phyloP scores from a whole-genome alignment of 106 monocot species.

The Posidonia australis region DNA sequence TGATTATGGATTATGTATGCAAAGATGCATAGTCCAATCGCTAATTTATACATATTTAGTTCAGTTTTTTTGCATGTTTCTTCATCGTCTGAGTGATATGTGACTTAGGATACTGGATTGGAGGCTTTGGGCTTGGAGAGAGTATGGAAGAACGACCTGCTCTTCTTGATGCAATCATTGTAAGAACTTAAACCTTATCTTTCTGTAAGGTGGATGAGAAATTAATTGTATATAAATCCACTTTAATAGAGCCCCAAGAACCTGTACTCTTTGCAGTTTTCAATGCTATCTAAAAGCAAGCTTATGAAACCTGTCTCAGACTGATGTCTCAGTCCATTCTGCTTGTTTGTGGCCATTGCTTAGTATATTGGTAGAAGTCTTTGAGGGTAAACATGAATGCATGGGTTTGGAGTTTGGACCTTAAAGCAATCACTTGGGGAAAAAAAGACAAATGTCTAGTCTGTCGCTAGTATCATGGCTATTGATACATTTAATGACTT shows the following conservation, averaged over 20 bases:
- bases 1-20: no score
- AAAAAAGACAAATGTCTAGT: no score
- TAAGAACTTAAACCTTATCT: conserved; percentile 15
- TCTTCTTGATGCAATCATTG: conserved; percentile 64
- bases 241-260: background rate
- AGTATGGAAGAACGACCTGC: conserved; percentile 65
- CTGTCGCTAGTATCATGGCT: no score
- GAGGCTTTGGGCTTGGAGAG: conserved; percentile 94
- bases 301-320: background rate
- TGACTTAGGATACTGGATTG: conserved; percentile 81
- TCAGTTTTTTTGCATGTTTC: no score
- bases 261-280: background rate
- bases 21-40: no score
- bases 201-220: background rate
- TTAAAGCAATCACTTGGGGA: no score
- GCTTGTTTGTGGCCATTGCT: no score
- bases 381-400: no score
- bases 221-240: background rate
- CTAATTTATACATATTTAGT: no score
- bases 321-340: background rate
- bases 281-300: background rate
- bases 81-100: background rate
- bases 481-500: no score
- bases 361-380: no score
- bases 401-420: no score